These are phyloP conservation scores for Gonapodya prolifera DNA, from an alignment of 192 early-diverging fungal genomes.

Conservation along the genomic window DNA sequence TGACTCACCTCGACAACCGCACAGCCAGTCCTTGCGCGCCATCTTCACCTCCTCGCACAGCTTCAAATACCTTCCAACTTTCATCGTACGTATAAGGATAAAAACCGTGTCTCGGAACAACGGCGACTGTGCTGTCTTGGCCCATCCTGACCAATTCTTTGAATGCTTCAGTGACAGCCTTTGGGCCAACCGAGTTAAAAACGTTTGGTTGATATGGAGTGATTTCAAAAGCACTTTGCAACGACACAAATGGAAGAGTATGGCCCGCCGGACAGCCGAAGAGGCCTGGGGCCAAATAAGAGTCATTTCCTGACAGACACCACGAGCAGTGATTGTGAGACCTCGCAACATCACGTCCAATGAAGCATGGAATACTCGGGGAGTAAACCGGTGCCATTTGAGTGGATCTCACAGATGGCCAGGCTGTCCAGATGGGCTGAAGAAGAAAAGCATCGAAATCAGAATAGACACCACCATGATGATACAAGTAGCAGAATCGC, in stretches of 20 bases:
- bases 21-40: background rate
- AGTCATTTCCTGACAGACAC: slow-evolving; percentile 15
- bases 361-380: background rate
- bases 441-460: slow-evolving; percentile 22
- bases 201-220: slow-evolving; percentile 14
- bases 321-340: slow-evolving; percentile 8
- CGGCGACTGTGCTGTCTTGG: background rate
- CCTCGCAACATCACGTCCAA: background rate
- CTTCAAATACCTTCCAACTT: slow-evolving; percentile 20
- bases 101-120: slow-evolving; percentile 6
- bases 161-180: slow-evolving; percentile 17
- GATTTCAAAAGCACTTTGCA: slow-evolving; percentile 16
- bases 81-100: slow-evolving; percentile 20
- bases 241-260: slow-evolving; percentile 7
- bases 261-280: slow-evolving; percentile 13
- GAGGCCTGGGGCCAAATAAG: slow-evolving; percentile 20
- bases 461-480: slow-evolving; percentile 15
- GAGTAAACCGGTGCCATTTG: background rate
- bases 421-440: background rate
- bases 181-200: slow-evolving; percentile 21
- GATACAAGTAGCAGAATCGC: slow-evolving; percentile 18
- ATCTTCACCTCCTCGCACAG: background rate
- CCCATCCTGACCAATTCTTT: slow-evolving; percentile 7
- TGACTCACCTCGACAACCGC: background rate
- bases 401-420: background rate